Conservation (phyloP, 768 basidiomycete species). For the Xerocomus potaroensis region DNA sequence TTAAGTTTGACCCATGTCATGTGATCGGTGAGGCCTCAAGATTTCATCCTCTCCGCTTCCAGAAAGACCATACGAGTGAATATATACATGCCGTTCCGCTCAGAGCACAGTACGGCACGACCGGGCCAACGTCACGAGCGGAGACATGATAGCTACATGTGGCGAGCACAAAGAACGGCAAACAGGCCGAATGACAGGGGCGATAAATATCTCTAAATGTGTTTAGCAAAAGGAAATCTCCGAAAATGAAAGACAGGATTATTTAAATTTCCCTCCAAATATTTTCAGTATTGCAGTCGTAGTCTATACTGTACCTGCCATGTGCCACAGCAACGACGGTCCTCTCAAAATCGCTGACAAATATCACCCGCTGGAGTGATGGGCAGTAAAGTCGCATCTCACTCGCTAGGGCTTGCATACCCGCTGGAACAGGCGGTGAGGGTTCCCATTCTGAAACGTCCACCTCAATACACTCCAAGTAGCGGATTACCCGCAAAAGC, state of each 20-base stretch:
- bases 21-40: background rate
- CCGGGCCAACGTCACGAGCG: constrained; percentile 1
- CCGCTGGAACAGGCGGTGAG: constrained; percentile 45
- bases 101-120: background rate
- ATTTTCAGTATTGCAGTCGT: constrained; percentile 20
- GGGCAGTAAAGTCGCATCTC: constrained; percentile 62
- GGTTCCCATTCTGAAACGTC: constrained; percentile 67
- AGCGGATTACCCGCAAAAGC: constrained; percentile 48
- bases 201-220: constrained; percentile 2
- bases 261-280: constrained; percentile 33
- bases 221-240: constrained; percentile 2
- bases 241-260: constrained; percentile 11
- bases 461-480: constrained; percentile 53
- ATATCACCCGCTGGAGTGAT: constrained; percentile 48
- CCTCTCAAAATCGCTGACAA: constrained; percentile 60
- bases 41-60: background rate
- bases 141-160: constrained; percentile 18
- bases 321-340: constrained; percentile 40
- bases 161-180: constrained; percentile 12
- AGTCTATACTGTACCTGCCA: constrained; percentile 27
- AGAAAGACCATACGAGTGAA: background rate
- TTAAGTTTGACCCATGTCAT: constrained; percentile 20
- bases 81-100: background rate
- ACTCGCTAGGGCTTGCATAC: constrained; percentile 52
- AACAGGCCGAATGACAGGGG: constrained; percentile 6